These are phyloP conservation scores for Vanderwaltozyma yarrowii DNA, from an alignment of 805 yeast species.

Conservation along the genomic window DNA sequence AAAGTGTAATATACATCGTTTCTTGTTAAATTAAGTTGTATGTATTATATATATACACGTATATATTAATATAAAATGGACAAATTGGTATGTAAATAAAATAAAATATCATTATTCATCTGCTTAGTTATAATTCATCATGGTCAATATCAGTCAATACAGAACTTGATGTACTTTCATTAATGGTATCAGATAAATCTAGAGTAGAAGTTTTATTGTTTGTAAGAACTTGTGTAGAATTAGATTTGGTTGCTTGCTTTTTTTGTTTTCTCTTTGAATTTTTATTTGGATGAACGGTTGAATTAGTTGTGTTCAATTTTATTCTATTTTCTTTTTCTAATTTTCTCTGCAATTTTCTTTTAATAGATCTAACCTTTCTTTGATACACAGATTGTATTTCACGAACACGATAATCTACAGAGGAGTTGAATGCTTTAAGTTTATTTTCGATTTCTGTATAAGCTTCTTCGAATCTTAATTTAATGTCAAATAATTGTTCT, in stretches of 20 bases:
- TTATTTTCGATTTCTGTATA: slow-evolving; percentile 10
- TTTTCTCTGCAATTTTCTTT: slow-evolving; percentile 19
- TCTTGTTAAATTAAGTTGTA: too few species aligned
- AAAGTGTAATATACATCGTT: too few species aligned
- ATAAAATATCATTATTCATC: too few species aligned
- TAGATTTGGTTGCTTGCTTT: neutral
- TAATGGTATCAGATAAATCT: neutral
- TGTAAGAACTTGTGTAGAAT: too few species aligned
- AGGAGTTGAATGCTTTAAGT: slow-evolving; percentile 10
- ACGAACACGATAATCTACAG: slow-evolving; percentile 24
- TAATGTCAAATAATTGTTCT: slow-evolving; percentile 26
- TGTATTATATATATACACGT: too few species aligned
- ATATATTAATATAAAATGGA: neutral
- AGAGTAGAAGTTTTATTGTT: too few species aligned
- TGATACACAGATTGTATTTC: slow-evolving; percentile 21
- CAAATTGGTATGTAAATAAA: neutral
- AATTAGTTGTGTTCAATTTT: neutral
- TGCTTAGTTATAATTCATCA: neutral
- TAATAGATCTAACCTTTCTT: slow-evolving; percentile 17
- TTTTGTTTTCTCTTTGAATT: neutral
- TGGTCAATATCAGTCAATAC: too few species aligned
- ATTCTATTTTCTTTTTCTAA: slow-evolving; percentile 4
- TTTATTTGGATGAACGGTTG: neutral
- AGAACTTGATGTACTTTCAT: neutral
- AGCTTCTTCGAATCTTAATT: slow-evolving; percentile 18